A percentile compares a stretch with the other conserved stretches of the same genome.
phyloP scores from a whole-genome alignment of 306 rosid genomes.

The Cicer judaicum region DNA sequence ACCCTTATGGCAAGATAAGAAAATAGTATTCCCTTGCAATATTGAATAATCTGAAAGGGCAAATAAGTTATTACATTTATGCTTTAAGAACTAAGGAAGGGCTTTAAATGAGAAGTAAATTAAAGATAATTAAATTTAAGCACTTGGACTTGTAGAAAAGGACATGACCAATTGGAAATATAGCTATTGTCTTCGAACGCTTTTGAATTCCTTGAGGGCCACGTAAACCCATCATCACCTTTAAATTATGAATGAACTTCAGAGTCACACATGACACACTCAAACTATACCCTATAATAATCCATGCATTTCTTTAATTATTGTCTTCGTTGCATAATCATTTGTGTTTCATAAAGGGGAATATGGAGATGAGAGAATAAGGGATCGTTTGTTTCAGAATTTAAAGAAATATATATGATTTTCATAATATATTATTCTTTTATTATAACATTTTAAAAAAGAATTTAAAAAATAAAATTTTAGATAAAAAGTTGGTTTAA shows the following conservation, averaged over 20 bases:
- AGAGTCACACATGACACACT: too few species aligned
- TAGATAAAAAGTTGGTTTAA: too few species aligned
- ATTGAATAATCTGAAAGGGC: conserved; percentile 30
- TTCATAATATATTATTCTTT: too few species aligned
- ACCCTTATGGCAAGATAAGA: neutral
- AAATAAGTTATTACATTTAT: neutral
- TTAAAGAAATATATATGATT: too few species aligned
- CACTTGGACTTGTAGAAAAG: conserved; percentile 41
- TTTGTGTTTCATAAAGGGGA: too few species aligned
- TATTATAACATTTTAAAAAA: too few species aligned
- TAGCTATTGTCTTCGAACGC: conserved; percentile 36
- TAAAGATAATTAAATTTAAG: conserved; percentile 6
- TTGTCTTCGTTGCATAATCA: too few species aligned
- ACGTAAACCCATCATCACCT: neutral
- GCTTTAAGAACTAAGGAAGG: conserved; percentile 10
- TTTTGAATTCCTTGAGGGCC: conserved; percentile 16
- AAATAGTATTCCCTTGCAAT: conserved; percentile 12
- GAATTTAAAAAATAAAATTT: too few species aligned
- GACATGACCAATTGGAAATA: conserved; percentile 36
- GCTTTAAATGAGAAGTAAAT: conserved; percentile 4
- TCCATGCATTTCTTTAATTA: too few species aligned
- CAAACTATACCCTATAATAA: too few species aligned
- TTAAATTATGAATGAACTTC: neutral
- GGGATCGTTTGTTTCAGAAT: too few species aligned
- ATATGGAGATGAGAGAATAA: too few species aligned